Evolutionary conservation across 2,329 filamentous ascomycete species (phyloP).

Genomic region (Paracoccidioides lutzii): DNA sequence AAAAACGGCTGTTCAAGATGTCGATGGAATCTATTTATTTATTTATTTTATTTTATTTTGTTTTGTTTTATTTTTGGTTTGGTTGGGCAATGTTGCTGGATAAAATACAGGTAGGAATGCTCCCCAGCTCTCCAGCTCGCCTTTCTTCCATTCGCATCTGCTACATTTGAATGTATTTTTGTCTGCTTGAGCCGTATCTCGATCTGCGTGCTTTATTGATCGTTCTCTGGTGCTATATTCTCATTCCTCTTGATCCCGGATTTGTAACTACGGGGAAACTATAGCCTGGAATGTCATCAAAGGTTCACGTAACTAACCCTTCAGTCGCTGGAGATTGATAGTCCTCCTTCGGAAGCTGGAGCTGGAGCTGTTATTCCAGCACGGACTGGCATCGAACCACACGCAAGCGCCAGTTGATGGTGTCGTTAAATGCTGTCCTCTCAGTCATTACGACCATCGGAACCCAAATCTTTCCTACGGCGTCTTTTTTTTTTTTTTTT

Average conservation of each 20-base stretch:
- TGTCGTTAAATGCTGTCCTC: slow-evolving; percentile 33
- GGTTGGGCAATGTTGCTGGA: no score
- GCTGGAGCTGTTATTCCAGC: slow-evolving; percentile 4
- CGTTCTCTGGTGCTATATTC: not conserved
- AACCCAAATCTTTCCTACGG: slow-evolving; percentile 39
- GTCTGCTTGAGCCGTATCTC: no score
- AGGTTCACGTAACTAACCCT: not conserved
- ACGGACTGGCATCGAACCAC: slow-evolving; percentile 24
- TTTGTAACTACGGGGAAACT: not conserved
- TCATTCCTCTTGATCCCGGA: not conserved
- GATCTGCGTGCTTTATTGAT: no score
- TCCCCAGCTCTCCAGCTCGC: no score
- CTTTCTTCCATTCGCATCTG: no score
- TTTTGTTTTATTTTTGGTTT: no score
- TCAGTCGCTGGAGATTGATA: not conserved
- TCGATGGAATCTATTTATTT: no score
- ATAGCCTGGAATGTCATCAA: not conserved
- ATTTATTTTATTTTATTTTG: no score
- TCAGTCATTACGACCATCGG: slow-evolving; percentile 38
- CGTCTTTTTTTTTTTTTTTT: no score
- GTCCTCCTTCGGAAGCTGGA: slow-evolving; percentile 1
- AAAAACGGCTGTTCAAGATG: no score
- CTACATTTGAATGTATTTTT: no score
- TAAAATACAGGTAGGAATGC: no score
- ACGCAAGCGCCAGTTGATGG: slow-evolving; percentile 30